Evolutionary conservation across 1,284 basidiomycete species (phyloP).

Genomic region (Ustilago tritici): DNA sequence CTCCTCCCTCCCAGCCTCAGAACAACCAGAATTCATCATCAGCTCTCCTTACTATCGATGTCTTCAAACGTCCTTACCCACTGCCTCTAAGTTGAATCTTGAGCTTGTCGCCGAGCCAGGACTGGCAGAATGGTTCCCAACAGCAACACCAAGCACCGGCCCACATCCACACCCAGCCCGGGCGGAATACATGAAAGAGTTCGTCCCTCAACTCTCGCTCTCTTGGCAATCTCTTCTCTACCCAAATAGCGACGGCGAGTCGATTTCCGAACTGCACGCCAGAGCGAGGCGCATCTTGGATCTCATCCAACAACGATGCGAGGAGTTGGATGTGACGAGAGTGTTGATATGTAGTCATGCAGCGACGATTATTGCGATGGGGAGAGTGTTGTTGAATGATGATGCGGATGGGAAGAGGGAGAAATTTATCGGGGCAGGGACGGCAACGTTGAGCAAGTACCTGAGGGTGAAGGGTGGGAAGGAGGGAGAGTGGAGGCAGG

Average conservation of each 20-base stretch:
- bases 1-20: slow-evolving; percentile 75
- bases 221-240: slow-evolving; percentile 75
- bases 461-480: slow-evolving; percentile 6
- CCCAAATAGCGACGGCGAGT: slow-evolving; percentile 80
- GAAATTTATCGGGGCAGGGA: slow-evolving; percentile 67
- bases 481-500: slow-evolving; percentile 40
- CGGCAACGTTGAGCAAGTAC: slow-evolving; percentile 62
- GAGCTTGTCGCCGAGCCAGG: slow-evolving; percentile 83
- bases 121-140: slow-evolving; percentile 85
- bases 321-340: slow-evolving; percentile 71
- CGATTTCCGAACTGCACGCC: slow-evolving; percentile 76
- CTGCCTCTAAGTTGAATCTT: slow-evolving; percentile 75
- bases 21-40: slow-evolving; percentile 80
- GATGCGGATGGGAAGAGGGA: slow-evolving; percentile 58
- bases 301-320: slow-evolving; percentile 55
- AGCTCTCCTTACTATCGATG: slow-evolving; percentile 78
- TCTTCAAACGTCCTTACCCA: slow-evolving; percentile 80
- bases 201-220: slow-evolving; percentile 73
- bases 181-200: slow-evolving; percentile 77
- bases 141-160: slow-evolving; percentile 74
- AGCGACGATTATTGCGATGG: slow-evolving; percentile 80
- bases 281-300: slow-evolving; percentile 75
- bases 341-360: slow-evolving; percentile 83
- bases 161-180: slow-evolving; percentile 50
- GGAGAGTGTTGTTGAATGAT: slow-evolving; percentile 75